Base-by-base conservation (phyloP, 2,329 filamentous ascomycete species). In the Colletotrichum sp. region DNA sequence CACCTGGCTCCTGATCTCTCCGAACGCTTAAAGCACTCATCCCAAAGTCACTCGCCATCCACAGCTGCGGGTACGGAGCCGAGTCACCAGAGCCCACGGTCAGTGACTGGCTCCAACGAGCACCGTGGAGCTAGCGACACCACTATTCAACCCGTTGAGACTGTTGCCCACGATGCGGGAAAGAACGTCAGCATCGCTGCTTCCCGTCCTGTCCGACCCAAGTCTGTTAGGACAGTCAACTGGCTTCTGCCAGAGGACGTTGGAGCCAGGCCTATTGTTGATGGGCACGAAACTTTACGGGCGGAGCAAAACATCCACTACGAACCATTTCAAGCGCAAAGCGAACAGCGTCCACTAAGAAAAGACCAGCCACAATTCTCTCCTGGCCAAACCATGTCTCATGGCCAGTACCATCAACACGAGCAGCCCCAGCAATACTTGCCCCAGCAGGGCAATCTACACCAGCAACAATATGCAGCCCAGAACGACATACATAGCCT, bases 41-140 rank as follows among this genome's bases (percentile, higher is more conserved):
- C 16, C 13, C 72, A 34, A 55, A 75, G 24, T 30, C 52, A 65
- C 72, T 72, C 59, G 71, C 78, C 63, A 68, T 78, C 36, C 75
- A 77, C 63, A 57, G 68, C 67, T 52, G 75, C 28, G 8, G 52
- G 62, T 48, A 71, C 71, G 10, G 72, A 75, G 48, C 75, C 66
- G 52, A 75, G 59, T 22, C 13, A 84, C 82, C 77, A 85, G 82
- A 77, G 80, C 81, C 22, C 84, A 83, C 75, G 85, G 83, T 72
- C 59, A 15, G 55, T 22, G 62, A 71, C 72, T 34, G 75, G 59
- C 59, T 75, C 78, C 15, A 78, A 77, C 2, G 72, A 62, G 9
- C 62, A 75, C 44, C 78, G 62, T 22, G 78, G 72, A 6, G 72
- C 79, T 39, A 81, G 80, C 78, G 81, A 83, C 59, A 81, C 80